A percentile compares a stretch with the other conserved stretches of the same genome.
phyloP scores from a whole-genome alignment of 192 early-diverging fungal species.

The Linnemannia hyalina region DNA sequence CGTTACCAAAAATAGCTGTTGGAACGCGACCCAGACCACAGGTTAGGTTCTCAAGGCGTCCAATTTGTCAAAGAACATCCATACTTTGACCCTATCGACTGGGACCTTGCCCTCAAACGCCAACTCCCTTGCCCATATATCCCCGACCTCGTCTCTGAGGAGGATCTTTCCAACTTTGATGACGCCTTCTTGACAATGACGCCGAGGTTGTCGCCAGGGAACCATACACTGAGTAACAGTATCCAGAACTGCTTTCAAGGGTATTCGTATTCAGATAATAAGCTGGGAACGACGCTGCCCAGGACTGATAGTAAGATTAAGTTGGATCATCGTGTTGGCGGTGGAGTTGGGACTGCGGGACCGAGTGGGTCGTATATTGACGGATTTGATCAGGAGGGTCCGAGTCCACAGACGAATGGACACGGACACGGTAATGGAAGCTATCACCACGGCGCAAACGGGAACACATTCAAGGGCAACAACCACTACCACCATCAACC shows the following conservation, averaged over 20 bases:
- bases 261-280: constrained; percentile 54
- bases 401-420: not conserved
- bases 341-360: not conserved
- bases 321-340: constrained; percentile 5
- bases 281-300: constrained; percentile 31
- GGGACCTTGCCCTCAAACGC: constrained; percentile 76
- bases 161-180: constrained; percentile 71
- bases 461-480: not conserved
- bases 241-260: constrained; percentile 56
- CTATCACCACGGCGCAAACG: not conserved
- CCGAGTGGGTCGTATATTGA: constrained; percentile 21
- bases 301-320: constrained; percentile 45
- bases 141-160: constrained; percentile 69
- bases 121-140: constrained; percentile 73
- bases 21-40: constrained; percentile 66
- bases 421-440: not conserved
- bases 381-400: constrained; percentile 28
- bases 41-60: constrained; percentile 75
- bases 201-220: constrained; percentile 50
- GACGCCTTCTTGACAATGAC: constrained; percentile 67
- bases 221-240: constrained; percentile 47
- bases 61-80: constrained; percentile 79
- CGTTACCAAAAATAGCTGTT: constrained; percentile 47
- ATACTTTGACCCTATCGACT: constrained; percentile 80
- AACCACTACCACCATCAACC: constrained; percentile 10